Conservation (phyloP, 2,329 filamentous ascomycete genomes). For the Aspergillus fijiensis region DNA sequence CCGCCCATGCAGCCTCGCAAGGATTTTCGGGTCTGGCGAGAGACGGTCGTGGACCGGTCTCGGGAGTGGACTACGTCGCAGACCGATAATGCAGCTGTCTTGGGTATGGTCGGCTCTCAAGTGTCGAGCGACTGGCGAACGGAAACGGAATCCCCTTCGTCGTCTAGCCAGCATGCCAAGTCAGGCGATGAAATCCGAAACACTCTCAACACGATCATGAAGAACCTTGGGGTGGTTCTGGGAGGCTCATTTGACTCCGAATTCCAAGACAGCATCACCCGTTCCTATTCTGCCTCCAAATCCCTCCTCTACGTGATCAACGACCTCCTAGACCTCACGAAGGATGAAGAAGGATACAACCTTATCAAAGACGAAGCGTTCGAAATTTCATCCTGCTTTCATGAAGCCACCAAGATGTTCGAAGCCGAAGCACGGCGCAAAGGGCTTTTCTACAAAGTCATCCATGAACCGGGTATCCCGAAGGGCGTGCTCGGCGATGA, state of each 20-base stretch:
- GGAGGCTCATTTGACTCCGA: slow-evolving; percentile 79
- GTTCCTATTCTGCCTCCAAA: slow-evolving; percentile 87
- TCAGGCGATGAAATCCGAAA: slow-evolving; percentile 90
- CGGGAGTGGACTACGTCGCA: slow-evolving; percentile 88
- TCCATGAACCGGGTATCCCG: slow-evolving; percentile 69
- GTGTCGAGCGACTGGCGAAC: slow-evolving; percentile 94
- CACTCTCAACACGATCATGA: slow-evolving; percentile 89
- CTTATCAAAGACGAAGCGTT: slow-evolving; percentile 80
- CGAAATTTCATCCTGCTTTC: slow-evolving; percentile 68
- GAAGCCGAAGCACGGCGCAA: slow-evolving; percentile 73
- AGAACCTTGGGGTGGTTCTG: slow-evolving; percentile 86
- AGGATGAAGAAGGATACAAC: slow-evolving; percentile 77
- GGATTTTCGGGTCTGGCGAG: slow-evolving; percentile 79
- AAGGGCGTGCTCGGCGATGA: slow-evolving; percentile 72
- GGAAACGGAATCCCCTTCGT: slow-evolving; percentile 75
- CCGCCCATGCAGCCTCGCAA: slow-evolving; percentile 76
- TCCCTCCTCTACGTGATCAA: slow-evolving; percentile 94
- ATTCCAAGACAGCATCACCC: slow-evolving; percentile 77
- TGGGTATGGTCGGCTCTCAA: slow-evolving; percentile 82
- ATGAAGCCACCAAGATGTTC: slow-evolving; percentile 75
- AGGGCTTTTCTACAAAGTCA: slow-evolving; percentile 67
- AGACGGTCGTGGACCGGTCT: slow-evolving; percentile 77
- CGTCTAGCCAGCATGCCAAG: slow-evolving; percentile 52
- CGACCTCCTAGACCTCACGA: slow-evolving; percentile 82
- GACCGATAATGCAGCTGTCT: slow-evolving; percentile 80